Conservation (phyloP, 164 flowering plant genomes). For the Magnolia changhungtana region DNA sequence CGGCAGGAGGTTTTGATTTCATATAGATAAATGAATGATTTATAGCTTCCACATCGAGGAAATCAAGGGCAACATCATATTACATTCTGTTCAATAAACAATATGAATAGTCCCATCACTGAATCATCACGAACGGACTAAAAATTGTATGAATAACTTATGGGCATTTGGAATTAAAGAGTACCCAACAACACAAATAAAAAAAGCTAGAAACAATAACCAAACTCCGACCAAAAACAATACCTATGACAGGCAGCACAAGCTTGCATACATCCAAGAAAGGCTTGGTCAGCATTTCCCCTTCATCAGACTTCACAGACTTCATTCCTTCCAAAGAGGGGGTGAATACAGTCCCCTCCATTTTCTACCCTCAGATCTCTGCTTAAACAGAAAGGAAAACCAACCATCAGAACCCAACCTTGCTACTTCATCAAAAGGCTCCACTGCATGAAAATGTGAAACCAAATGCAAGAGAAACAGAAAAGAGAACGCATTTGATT, state of each 20-base stretch:
- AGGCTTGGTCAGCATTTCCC: constrained; percentile 74
- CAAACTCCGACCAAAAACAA: neutral
- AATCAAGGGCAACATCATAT: neutral
- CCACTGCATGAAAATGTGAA: neutral
- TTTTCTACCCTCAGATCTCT: constrained; percentile 22
- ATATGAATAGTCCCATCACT: neutral
- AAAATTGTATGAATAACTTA: neutral
- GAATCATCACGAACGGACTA: neutral
- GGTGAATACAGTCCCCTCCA: constrained; percentile 73
- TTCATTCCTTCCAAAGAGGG: constrained; percentile 72
- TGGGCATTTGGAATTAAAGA: neutral
- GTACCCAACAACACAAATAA: neutral
- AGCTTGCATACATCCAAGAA: constrained; percentile 86
- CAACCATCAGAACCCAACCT: neutral
- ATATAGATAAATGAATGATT: neutral
- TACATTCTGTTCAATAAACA: neutral
- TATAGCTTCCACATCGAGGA: no score
- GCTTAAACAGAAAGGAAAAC: constrained; percentile 7
- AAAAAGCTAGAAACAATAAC: no score
- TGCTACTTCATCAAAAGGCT: neutral
- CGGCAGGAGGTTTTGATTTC: neutral
- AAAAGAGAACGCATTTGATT: neutral
- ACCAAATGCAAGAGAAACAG: neutral
- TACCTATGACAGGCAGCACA: constrained; percentile 81
- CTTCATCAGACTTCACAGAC: constrained; percentile 59